Conservation (phyloP, 305 asterid species). For the Fraxinus velutina region DNA sequence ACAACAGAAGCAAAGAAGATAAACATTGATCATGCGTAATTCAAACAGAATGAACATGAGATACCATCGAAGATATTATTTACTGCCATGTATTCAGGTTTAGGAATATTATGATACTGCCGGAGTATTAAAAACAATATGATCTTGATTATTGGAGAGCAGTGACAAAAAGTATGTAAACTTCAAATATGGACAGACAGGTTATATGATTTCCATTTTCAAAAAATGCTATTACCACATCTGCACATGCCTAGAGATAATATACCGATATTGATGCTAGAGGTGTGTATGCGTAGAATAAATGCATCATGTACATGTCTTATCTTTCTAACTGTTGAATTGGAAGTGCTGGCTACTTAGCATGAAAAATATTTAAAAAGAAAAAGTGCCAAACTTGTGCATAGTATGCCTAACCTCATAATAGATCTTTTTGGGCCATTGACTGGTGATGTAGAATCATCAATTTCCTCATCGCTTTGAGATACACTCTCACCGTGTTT, state of each 20-base stretch:
- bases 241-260: neutral
- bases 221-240: neutral
- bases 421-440: slow-evolving; percentile 78
- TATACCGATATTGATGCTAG: neutral
- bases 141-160: neutral
- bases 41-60: neutral
- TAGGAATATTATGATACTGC: neutral
- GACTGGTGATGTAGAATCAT: slow-evolving; percentile 60
- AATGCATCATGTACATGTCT: neutral
- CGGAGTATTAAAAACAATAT: neutral
- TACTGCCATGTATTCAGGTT: neutral
- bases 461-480: slow-evolving; percentile 72
- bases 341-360: neutral
- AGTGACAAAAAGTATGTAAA: neutral
- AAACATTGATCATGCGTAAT: slow-evolving; percentile 6
- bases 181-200: neutral
- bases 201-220: neutral
- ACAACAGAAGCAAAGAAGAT: slow-evolving; percentile 18
- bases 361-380: neutral
- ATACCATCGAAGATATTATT: neutral
- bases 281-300: neutral
- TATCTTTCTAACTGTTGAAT: slow-evolving; percentile 1
- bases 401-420: slow-evolving; percentile 58
- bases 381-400: neutral
- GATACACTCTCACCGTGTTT: slow-evolving; percentile 53